A percentile compares a stretch with the other conserved stretches of the same genome.
Evolutionary conservation across 1,139 yeast species (phyloP).

Genomic region (Candida pseudocylindracea): DNA sequence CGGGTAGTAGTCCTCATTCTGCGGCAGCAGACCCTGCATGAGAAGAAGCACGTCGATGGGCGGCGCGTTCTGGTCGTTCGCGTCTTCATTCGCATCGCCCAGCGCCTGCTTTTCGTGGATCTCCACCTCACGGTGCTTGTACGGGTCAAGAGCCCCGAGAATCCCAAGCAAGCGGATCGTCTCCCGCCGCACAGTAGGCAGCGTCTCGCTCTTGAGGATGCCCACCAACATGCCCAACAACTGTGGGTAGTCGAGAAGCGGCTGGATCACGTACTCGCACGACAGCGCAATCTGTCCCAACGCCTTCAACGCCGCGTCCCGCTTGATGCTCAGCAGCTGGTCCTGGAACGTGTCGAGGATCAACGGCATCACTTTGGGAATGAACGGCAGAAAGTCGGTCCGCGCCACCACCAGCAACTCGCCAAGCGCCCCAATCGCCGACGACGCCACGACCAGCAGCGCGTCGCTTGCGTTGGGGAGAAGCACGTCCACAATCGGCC

Average conservation of each 20-base stretch:
- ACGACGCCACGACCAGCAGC: constrained; percentile 64
- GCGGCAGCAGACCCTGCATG: constrained; percentile 89
- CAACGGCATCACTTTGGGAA: constrained; percentile 66
- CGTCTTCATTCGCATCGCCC: constrained; percentile 14
- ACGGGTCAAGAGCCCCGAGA: constrained; percentile 92
- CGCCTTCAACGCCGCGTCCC: constrained; percentile 79
- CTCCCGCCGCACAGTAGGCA: constrained; percentile 57
- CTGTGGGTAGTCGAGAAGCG: constrained; percentile 79
- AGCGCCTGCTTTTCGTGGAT: constrained; percentile 18
- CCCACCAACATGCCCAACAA: constrained; percentile 62
- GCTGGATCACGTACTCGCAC: constrained; percentile 89
- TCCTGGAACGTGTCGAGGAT: constrained; percentile 78
- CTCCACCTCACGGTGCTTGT: constrained; percentile 82
- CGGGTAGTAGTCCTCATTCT: constrained; percentile 85
- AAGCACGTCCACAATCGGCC: constrained; percentile 69
- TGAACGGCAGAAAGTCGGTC: constrained; percentile 53
- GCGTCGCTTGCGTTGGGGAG: constrained; percentile 56
- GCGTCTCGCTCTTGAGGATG: constrained; percentile 61
- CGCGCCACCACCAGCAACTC: constrained; percentile 80
- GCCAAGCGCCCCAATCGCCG: constrained; percentile 77
- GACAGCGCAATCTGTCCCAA: constrained; percentile 79
- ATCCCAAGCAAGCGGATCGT: constrained; percentile 80
- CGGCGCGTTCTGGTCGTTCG: constrained; percentile 69
- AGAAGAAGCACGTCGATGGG: constrained; percentile 76
- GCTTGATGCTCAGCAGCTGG: constrained; percentile 63